Percentiles rank a stretch among this genome's conserved stretches.
Conservation (phyloP, 495 filamentous ascomycete species). For the Cercophora scortea region DNA sequence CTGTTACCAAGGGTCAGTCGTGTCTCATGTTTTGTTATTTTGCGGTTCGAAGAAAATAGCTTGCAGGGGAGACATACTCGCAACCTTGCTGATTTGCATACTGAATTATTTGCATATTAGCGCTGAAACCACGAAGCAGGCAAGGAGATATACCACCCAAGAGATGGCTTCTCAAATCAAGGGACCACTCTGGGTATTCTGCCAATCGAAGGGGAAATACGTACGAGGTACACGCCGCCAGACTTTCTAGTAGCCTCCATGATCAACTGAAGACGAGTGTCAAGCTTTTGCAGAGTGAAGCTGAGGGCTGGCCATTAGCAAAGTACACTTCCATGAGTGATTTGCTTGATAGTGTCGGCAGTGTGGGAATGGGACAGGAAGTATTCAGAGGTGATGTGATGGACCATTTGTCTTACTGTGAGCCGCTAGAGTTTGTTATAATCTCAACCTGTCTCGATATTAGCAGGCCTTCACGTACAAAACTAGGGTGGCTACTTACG, state of each 20-base stretch:
- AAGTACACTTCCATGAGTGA: too few relatives aligned
- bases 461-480: not conserved
- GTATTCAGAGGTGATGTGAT: not conserved
- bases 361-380: too few relatives aligned
- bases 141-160: too few relatives aligned
- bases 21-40: not conserved
- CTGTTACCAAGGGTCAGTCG: not conserved
- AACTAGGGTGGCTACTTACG: not conserved
- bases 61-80: slow-evolving; percentile 49
- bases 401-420: slow-evolving; percentile 32
- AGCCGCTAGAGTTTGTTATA: slow-evolving; percentile 67
- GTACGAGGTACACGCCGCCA: slow-evolving; percentile 71
- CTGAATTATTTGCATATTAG: not conserved
- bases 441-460: slow-evolving; percentile 45
- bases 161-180: too few relatives aligned
- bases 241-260: slow-evolving; percentile 64
- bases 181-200: too few relatives aligned
- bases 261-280: slow-evolving; percentile 67
- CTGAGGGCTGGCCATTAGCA: too few relatives aligned
- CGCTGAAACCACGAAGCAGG: too few relatives aligned
- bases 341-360: too few relatives aligned
- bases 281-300: slow-evolving; percentile 61
- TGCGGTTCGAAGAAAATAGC: not conserved
- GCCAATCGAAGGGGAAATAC: slow-evolving; percentile 12
- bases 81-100: slow-evolving; percentile 61